Evolutionary conservation across 805 yeast genomes (phyloP).

Genomic region (Suhomyces xylopsoci): DNA sequence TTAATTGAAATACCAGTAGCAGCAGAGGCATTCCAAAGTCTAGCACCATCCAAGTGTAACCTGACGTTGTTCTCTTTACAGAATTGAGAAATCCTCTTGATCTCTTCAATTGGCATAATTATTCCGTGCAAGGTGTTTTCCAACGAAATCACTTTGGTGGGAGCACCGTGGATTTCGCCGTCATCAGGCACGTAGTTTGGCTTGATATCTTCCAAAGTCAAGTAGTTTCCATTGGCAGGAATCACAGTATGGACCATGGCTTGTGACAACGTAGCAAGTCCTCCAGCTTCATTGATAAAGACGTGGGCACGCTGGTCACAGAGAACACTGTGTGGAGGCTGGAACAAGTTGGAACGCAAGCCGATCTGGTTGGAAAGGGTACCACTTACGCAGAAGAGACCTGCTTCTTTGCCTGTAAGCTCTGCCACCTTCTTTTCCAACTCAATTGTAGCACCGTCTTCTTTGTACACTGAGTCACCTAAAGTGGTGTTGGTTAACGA

Average conservation of each 20-base stretch:
- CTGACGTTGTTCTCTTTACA: slow-evolving; percentile 32
- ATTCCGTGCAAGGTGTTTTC: slow-evolving; percentile 45
- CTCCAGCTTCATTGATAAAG: slow-evolving; percentile 40
- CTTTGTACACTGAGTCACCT: slow-evolving; percentile 44
- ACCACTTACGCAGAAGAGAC: slow-evolving; percentile 41
- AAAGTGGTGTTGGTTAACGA: slow-evolving; percentile 45
- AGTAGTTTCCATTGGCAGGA: slow-evolving; percentile 33
- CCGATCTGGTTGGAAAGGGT: slow-evolving; percentile 43
- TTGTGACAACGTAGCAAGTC: slow-evolving; percentile 41
- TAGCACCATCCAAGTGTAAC: slow-evolving; percentile 43
- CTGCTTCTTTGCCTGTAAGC: slow-evolving; percentile 39
- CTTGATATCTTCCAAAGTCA: slow-evolving; percentile 37
- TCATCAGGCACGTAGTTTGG: slow-evolving; percentile 40
- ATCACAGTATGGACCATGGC: slow-evolving; percentile 39
- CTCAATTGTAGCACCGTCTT: slow-evolving; percentile 32
- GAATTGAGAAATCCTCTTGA: slow-evolving; percentile 32
- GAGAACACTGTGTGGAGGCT: slow-evolving; percentile 40
- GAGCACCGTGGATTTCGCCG: slow-evolving; percentile 45
- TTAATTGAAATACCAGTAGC: slow-evolving; percentile 39
- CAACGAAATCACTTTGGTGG: slow-evolving; percentile 42
- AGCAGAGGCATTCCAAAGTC: slow-evolving; percentile 43
- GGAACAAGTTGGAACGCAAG: slow-evolving; percentile 35
- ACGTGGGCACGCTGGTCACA: slow-evolving; percentile 40
- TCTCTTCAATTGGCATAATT: slow-evolving; percentile 39
- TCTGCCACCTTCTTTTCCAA: slow-evolving; percentile 33